phyloP scores from a whole-genome alignment of 768 basidiomycete genomes.

The Kondoa malvinella region DNA sequence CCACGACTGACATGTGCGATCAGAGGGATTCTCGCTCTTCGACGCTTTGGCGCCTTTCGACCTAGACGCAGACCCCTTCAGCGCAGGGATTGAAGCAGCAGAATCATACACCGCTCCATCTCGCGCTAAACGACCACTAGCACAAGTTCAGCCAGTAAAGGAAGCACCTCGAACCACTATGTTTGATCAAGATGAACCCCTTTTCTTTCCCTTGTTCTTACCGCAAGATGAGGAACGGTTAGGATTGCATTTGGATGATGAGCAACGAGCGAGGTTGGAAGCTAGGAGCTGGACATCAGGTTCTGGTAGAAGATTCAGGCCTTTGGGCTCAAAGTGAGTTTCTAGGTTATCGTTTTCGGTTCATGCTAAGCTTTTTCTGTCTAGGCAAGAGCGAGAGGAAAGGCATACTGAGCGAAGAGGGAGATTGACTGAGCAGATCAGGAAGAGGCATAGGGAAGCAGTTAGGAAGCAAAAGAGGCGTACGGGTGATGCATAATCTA shows the following conservation, averaged over 20 bases:
- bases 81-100: conserved; percentile 16
- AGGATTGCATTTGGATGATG: neutral
- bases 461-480: too few relatives aligned
- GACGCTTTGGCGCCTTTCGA: conserved; percentile 46
- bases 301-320: conserved; percentile 41
- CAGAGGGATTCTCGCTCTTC: conserved; percentile 52
- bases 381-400: conserved; percentile 43
- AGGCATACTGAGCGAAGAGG: conserved; percentile 55
- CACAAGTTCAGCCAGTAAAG: neutral
- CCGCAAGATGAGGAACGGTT: conserved; percentile 10
- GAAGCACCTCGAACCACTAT: conserved; percentile 1
- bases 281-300: conserved; percentile 27
- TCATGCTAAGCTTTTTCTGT: conserved; percentile 14
- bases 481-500: too few relatives aligned
- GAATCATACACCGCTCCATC: neutral
- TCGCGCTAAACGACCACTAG: neutral
- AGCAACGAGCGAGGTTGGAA: conserved; percentile 8
- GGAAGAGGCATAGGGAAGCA: conserved; percentile 57
- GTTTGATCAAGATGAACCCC: conserved; percentile 4
- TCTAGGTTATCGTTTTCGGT: neutral
- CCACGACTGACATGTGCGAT: neutral
- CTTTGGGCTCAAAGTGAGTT: conserved; percentile 26
- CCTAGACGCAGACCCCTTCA: conserved; percentile 49
- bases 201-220: conserved; percentile 19
- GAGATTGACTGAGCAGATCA: conserved; percentile 59